Evolutionary conservation across 176 grass and related monocot genomes (phyloP), one percentile per base, ranked within the genome.

Genomic region (Chloris gayana): DNA sequence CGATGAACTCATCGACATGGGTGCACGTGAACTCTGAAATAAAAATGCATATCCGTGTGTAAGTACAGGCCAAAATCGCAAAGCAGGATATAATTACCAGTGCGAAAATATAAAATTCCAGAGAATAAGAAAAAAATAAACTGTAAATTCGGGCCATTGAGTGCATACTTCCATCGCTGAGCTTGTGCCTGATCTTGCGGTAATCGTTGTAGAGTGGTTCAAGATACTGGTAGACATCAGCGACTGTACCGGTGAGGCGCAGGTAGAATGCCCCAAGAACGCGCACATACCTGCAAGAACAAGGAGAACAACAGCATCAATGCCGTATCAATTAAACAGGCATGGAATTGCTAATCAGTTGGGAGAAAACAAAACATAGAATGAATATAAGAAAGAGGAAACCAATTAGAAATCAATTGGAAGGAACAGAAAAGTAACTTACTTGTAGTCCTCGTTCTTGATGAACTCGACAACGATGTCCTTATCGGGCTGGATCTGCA

Each of bases 381-480:
- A 8, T 14, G 45, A 12, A 6, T 9, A 24, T 26, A 68, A 15
- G 15, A 49, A 57, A 18, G 30, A 14, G 5, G 2, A 1, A 57
- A 9, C 34, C 25, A 75, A 51, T 51, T 59, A 15, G 27, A 24
- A 49, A 2, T 65, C n/a, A 32, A 19, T 45, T 12, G 26, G 31
- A 17, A 29, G 57, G 26, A 60, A 56, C 41, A 6, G 21, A 57
- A 14, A 57, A 26, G 26, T 61, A 29, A 13, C 19, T 18, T 50
- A 94, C 96, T 99, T 99, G 78, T 95, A 99, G n/a, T 95, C 96
- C 64, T 99, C 90, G 75, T 99, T 99, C 77, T 99, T 99, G 14
- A 99, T 99, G 75, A 99, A 99, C 81, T 99, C 96, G 11, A 99
- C 96, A 30, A 99, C 88, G 49, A 99, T 99, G 59, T 99, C 96